Evolutionary conservation across 2,329 filamentous ascomycete species (phyloP), one percentile per base, ranked within the genome.

Genomic region (Ophidiomyces ophidiicola): DNA sequence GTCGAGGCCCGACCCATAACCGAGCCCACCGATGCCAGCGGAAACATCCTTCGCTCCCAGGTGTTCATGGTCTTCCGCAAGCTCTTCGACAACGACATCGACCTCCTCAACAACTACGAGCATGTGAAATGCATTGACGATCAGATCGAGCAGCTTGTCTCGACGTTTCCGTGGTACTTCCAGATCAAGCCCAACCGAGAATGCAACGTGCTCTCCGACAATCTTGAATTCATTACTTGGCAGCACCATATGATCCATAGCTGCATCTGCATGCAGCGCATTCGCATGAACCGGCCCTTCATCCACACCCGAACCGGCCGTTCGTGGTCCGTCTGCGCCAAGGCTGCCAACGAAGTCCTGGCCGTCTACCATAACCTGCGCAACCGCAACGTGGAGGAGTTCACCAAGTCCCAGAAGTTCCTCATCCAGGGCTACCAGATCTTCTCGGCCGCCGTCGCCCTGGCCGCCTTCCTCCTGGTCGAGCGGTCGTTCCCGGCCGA

Each of bases 381-480:
- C 11, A 44, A 46, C 25, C 32, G 39, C 11, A 42, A 50, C 32
- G 39, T 46, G 3, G 42, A 46, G 6, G 37, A 43, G 14, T 50
- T 54, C 26, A 39, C 44, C 21, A 39, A 39, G 18, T 48, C 49
- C 7, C 51, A 47, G 32, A 49, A 50, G 32, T 51, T 51, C 32
- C 43, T 45, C 14, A 39, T 49, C n/a, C 51, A 53, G 32, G 47
- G 43, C 12, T 54, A 54, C 34, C 50, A 54, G 30, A 42, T 47
- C 3, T 54, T 50, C 38, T 52, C 52, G 6, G 52, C 50, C 14
- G 52, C 52, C 0, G 50, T 54, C 5, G 47, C 52, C 23, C 34
- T 53, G 17, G 52, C 49, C 7, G 48, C 48, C 3, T 50, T 54
- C 12, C 33, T 54, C 24, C 48, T 54, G 3, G 52, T 54, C 12